Evolutionary conservation across 1,284 basidiomycete species (phyloP), one percentile per base, ranked within the genome.

Genomic region (Puccinia novopanici): DNA sequence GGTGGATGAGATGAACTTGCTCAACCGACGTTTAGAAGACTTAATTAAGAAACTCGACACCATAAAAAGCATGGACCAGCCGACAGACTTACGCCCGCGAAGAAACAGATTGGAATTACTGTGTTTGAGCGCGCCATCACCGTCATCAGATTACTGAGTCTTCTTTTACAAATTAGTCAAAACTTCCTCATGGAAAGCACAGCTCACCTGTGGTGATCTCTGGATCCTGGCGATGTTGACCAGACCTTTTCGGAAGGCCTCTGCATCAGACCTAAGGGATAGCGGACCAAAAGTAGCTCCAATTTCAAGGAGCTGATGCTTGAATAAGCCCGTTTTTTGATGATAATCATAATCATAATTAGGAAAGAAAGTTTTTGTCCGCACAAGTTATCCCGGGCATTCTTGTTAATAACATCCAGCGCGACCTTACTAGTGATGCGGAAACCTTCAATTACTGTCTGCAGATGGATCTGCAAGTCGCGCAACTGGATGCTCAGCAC

Each of bases 371-470:
- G 73, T 71, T 27, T 24, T 73, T 19, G 48, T 42, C 88, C 91
- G 83, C 84, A 93, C 93, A 89, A 90, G 87, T 99, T 88, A 87
- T 99, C 94, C 61, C 90, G 88, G 0, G 97, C 94, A 67, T 91
- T 89, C 42, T 86, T 89, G 85, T 95, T 92, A 82, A 99, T 87
- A 9, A 95, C 94, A 81, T 90, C 89, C 84, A 99, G 87, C 2
- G 95, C 95, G 0, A 93, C 93, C 80, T 88, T 88, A 85, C 92
- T 94, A 37, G 96, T 97, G 84, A 99, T 93, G 82, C 96, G 90
- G 88, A 92, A 99, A 0, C 97, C 97, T 86, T 99, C 95, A n/a
- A 98, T 91, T 83, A 99, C 95, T n/a, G 95, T 98, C 87, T 99
- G 97, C 0, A 97, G 97, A 87, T 99, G 97, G 74, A 99, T 96